A percentile compares a stretch with the other conserved stretches of the same genome.
Conservation (phyloP, 179 eudicot genomes). For the Corrigiola litoralis region DNA sequence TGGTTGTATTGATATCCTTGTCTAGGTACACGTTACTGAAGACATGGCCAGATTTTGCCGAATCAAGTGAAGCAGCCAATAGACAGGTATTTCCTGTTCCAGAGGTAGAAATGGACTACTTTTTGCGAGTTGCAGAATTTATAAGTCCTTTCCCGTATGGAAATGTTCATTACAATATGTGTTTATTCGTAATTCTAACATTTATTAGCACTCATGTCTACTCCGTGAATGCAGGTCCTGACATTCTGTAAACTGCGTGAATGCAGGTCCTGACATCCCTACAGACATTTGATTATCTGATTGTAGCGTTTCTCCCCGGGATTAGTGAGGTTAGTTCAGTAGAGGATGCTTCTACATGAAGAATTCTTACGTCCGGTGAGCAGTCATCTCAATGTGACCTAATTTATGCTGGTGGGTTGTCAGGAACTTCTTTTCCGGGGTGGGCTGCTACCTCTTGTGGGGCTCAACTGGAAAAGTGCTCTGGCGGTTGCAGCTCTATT, state of each 20-base stretch:
- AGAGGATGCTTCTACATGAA: not conserved
- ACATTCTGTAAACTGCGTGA: no score
- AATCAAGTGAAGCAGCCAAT: conserved; percentile 89
- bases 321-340: conserved; percentile 70
- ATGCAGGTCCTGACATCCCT: conserved; percentile 79
- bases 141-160: not conserved
- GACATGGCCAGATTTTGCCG: conserved; percentile 78
- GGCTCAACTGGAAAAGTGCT: conserved; percentile 60
- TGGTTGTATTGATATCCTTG: conserved; percentile 62
- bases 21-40: conserved; percentile 63
- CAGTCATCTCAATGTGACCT: not conserved
- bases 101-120: not conserved
- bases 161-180: no score
- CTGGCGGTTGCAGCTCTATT: conserved; percentile 58
- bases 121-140: not conserved
- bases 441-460: conserved; percentile 73
- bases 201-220: no score
- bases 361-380: not conserved
- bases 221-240: no score
- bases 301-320: conserved; percentile 88
- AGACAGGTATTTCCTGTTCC: conserved; percentile 45
- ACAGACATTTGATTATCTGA: conserved; percentile 55
- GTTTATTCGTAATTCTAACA: no score
- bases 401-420: not conserved
- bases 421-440: conserved; percentile 95